phyloP scores from a whole-genome alignment of 805 yeast species.

The Candida wancherniae region DNA sequence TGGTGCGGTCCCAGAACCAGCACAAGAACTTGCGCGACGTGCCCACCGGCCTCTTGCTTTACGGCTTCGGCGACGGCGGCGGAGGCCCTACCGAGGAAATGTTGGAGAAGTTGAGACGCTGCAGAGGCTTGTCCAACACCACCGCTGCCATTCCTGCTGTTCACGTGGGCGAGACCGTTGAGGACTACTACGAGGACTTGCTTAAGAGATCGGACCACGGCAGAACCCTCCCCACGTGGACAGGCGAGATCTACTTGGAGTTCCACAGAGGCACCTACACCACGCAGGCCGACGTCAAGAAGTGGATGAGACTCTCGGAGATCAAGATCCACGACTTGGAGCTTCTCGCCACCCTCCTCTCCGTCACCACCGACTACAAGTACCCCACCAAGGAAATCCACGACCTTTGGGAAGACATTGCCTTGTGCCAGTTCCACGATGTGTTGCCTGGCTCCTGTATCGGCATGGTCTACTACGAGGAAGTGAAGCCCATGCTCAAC shows the following conservation, averaged over 20 bases:
- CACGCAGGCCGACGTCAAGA: conserved; percentile 83
- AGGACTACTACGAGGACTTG: conserved; percentile 69
- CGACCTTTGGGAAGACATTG: conserved; percentile 79
- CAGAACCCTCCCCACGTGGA: conserved; percentile 72
- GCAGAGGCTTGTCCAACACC: conserved; percentile 80
- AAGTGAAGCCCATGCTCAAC: conserved; percentile 74
- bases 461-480: conserved; percentile 79
- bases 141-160: conserved; percentile 79
- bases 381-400: conserved; percentile 72
- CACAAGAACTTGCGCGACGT: conserved; percentile 81
- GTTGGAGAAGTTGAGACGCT: conserved; percentile 87
- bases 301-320: conserved; percentile 73
- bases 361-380: conserved; percentile 48
- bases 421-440: conserved; percentile 93
- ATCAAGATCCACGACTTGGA: conserved; percentile 80
- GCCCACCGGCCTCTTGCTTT: conserved; percentile 75
- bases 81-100: conserved; percentile 96
- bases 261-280: conserved; percentile 97
- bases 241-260: conserved; percentile 90
- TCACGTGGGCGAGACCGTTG: conserved; percentile 72
- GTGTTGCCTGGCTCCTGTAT: conserved; percentile 97
- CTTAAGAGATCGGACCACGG: conserved; percentile 63
- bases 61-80: conserved; percentile 97
- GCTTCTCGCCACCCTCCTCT: conserved; percentile 71
- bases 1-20: conserved; percentile 68